A percentile compares a stretch with the other conserved stretches of the same genome.
phyloP scores from a whole-genome alignment of 352 stramenopile species.

The Phytophthora colocasiae region DNA sequence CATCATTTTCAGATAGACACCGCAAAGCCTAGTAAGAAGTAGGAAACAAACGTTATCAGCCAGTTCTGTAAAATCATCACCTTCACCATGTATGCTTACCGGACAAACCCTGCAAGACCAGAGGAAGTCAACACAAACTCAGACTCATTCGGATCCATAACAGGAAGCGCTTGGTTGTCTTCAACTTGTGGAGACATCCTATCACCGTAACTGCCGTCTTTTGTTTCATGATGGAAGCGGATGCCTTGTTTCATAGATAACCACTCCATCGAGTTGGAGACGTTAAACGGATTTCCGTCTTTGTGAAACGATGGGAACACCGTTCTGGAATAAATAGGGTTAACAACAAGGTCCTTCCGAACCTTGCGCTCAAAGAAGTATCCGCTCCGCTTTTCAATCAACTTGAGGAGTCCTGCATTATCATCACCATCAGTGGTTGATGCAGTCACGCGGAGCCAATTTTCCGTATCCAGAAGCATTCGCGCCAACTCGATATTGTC shows the following conservation, averaged over 20 bases:
- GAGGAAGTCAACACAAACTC: conserved; percentile 82
- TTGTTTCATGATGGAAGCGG: conserved; percentile 51
- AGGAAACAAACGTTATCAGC: conserved; percentile 7
- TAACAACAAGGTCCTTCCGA: conserved; percentile 45
- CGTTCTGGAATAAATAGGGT: conserved; percentile 72
- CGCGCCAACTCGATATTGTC: conserved; percentile 84
- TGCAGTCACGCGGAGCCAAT: conserved; percentile 77
- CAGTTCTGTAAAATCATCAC: background rate
- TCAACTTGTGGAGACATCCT: conserved; percentile 6
- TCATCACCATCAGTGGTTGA: conserved; percentile 55
- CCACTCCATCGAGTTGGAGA: conserved; percentile 59
- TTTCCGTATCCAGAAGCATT: conserved; percentile 89
- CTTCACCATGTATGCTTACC: conserved; percentile 39
- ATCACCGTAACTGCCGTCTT: conserved; percentile 4
- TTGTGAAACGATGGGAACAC: conserved; percentile 72
- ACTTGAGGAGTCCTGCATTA: conserved; percentile 51
- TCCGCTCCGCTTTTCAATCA: conserved; percentile 85
- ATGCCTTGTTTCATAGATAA: conserved; percentile 66
- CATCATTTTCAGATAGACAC: conserved; percentile 91
- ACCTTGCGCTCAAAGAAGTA: conserved; percentile 68
- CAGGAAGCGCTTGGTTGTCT: conserved; percentile 31
- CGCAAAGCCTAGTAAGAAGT: conserved; percentile 58
- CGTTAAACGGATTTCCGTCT: conserved; percentile 72
- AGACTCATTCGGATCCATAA: conserved; percentile 48
- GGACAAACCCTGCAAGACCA: conserved; percentile 71